Evolutionary conservation across 495 filamentous ascomycete genomes (phyloP).

Genomic region (Neurospora sp.): DNA sequence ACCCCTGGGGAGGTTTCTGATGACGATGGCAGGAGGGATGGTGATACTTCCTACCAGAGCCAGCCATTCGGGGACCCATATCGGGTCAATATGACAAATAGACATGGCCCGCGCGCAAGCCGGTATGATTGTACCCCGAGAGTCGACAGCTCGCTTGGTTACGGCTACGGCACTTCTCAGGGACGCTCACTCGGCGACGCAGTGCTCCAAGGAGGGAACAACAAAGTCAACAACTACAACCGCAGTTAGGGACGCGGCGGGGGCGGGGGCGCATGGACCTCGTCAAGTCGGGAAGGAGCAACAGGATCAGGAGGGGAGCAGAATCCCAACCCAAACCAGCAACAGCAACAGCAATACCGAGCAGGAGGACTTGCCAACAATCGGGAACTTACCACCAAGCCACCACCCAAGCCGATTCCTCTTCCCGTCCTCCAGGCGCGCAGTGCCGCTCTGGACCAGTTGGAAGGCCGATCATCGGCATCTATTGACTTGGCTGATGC

Average conservation of each 20-base stretch:
- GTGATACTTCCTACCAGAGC: background rate
- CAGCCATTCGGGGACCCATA: background rate
- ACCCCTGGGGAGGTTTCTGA: background rate
- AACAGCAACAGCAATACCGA: background rate
- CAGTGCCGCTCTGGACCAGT: background rate
- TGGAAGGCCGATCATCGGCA: background rate
- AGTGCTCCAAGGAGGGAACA: background rate
- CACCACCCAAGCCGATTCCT: background rate
- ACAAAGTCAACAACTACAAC: background rate
- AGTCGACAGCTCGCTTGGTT: background rate
- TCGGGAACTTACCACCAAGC: background rate
- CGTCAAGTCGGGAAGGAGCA: background rate
- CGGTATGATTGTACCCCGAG: background rate
- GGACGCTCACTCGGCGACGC: background rate
- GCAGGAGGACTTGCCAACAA: background rate
- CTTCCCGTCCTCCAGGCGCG: background rate
- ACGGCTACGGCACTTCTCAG: background rate
- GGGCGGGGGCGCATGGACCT: background rate
- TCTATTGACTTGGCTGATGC: background rate
- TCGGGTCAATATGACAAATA: background rate
- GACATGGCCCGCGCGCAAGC: background rate
- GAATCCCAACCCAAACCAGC: background rate
- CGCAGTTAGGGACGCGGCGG: background rate
- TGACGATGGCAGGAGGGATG: background rate
- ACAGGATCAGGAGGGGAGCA: background rate